phyloP scores from a whole-genome alignment of 495 filamentous ascomycete genomes.

The Neurospora intermedia region DNA sequence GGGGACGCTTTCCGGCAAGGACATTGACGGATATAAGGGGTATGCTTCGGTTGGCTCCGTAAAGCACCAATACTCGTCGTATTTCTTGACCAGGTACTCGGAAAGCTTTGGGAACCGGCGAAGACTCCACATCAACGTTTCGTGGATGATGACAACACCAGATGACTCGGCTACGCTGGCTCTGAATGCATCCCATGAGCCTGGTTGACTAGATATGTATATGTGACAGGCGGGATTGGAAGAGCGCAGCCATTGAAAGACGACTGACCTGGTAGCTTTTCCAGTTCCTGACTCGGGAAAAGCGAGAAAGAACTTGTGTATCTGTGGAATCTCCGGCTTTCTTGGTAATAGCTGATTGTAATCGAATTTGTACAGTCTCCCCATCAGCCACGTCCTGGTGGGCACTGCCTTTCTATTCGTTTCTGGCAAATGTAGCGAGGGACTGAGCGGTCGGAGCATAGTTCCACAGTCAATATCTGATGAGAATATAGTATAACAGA shows the following conservation, averaged over 20 bases:
- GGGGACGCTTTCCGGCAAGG: neutral
- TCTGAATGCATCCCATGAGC: constrained; percentile 21
- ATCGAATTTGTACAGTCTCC: constrained; percentile 15
- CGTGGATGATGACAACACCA: constrained; percentile 28
- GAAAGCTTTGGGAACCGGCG: constrained; percentile 18
- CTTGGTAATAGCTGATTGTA: constrained; percentile 17
- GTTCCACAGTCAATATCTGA: constrained; percentile 8
- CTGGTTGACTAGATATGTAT: constrained; percentile 11
- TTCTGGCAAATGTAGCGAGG: neutral
- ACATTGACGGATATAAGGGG: constrained; percentile 17
- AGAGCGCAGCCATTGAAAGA: constrained; percentile 20
- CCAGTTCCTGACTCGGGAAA: constrained; percentile 11
- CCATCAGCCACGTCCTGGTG: constrained; percentile 7
- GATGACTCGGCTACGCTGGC: neutral
- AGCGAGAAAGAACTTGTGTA: constrained; percentile 21
- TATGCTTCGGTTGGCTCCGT: constrained; percentile 13
- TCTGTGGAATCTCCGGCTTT: neutral
- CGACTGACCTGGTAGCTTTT: neutral
- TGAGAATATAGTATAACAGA: constrained; percentile 28
- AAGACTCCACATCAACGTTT: constrained; percentile 18
- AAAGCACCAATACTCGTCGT: constrained; percentile 24
- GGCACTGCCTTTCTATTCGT: neutral
- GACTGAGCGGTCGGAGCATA: constrained; percentile 12
- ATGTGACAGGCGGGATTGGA: constrained; percentile 19
- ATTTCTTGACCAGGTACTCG: constrained; percentile 3